These are phyloP conservation scores for Eutypa lata DNA, from an alignment of 2,329 filamentous ascomycete species.

Conservation along the genomic window DNA sequence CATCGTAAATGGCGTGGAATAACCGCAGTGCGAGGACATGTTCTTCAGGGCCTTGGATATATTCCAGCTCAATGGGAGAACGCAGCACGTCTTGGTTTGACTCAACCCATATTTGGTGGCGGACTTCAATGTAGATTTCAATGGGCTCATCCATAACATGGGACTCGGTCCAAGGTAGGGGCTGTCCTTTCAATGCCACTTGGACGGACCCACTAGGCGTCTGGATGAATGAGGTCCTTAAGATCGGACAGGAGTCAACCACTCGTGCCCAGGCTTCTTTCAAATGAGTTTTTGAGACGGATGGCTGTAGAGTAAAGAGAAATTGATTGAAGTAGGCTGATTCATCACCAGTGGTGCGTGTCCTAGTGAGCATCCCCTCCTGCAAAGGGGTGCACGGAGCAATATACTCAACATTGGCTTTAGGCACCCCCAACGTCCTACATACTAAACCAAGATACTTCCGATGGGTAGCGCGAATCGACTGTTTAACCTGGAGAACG, in stretches of 20 bases:
- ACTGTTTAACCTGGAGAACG: constrained; percentile 52
- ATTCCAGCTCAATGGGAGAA: constrained; percentile 50
- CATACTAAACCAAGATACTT: constrained; percentile 53
- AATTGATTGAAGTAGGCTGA: constrained; percentile 78
- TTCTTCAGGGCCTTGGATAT: constrained; percentile 28
- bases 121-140: constrained; percentile 29
- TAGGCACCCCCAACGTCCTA: constrained; percentile 46
- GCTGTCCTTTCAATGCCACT: constrained; percentile 51
- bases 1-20: constrained; percentile 88
- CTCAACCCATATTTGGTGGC: constrained; percentile 49
- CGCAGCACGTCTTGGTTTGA: constrained; percentile 47
- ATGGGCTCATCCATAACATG: constrained; percentile 25
- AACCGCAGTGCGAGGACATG: constrained; percentile 60
- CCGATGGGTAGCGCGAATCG: constrained; percentile 62
- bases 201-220: constrained; percentile 77
- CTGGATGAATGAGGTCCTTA: constrained; percentile 70
- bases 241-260: constrained; percentile 53
- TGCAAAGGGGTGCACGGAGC: constrained; percentile 83
- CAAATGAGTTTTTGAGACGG: constrained; percentile 46
- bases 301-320: constrained; percentile 48
- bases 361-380: constrained; percentile 77
- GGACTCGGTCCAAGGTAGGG: constrained; percentile 43
- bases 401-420: constrained; percentile 64
- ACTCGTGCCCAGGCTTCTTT: constrained; percentile 55
- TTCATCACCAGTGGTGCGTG: constrained; percentile 49